Base-by-base conservation (phyloP, 108 stramenopile genomes). In the Cyclotella sp. region DNA sequence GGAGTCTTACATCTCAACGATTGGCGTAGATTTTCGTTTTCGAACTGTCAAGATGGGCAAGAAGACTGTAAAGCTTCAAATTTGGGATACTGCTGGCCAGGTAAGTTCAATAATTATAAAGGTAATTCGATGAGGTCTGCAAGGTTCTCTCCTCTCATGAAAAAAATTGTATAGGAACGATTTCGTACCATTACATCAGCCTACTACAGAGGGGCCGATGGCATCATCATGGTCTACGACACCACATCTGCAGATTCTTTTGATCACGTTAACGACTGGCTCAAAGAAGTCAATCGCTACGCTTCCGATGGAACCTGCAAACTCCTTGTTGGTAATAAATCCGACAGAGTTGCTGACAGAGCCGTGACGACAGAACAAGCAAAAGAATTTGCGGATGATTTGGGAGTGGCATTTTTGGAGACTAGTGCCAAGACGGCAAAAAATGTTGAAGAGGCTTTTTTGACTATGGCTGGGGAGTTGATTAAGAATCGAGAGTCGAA, bases 11-110 rank as follows among this genome's bases (percentile, higher is more conserved):
- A 98, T 98, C 81, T 97, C 96, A 70, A 99, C 99, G 21, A 99
- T 99, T 81, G 99, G 99, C 29, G 99, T 99, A 12, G 99, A 99
- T 85, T 99, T 99, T 86, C 93, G 97, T 68, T 98, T 98, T 72
- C 92, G 97, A 57, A 98, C 97, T 9, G 96, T 98, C n/a, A 97
- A 97, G 71, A 90, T 98, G 75, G 91, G 91, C 42, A 91, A 92
- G 73, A 96, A 96, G 77, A 93, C 91, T 28, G 93, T 96, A 21
- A 96, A 96, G 70, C 89, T 96, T 26, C 95, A 96, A 82, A 96
- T 96, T 79, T 91, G 89, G 85, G 87, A 90, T 78, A 91, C 90
- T 14, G 90, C 90, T 19, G 90, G 91, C 51, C 89, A 92, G 69
- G 90, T 87, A 62, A 87, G 90, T 53, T 85, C 34, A 19, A 19